Conservation (phyloP, 371 early-diverging fungal species). For the Syncephalastrum monosporum region DNA sequence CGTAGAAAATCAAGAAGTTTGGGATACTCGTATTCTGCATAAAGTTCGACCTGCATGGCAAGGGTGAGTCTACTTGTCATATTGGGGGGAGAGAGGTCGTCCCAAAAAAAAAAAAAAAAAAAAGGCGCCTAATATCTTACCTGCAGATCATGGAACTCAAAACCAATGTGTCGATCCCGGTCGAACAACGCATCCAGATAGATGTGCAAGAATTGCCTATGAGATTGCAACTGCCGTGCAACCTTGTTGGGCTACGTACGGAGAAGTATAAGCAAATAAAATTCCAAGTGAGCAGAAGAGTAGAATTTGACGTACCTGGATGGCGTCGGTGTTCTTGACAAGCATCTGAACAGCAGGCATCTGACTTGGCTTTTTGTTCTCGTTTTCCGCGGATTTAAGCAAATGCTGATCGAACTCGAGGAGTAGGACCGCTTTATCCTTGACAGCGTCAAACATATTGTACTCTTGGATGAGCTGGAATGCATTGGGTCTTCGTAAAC, state of each 20-base stretch:
- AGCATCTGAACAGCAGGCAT: constrained; percentile 76
- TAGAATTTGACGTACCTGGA: constrained; percentile 56
- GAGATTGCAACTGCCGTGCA: constrained; percentile 60
- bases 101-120: constrained; percentile 6
- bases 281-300: neutral
- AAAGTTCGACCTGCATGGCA: constrained; percentile 69
- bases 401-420: constrained; percentile 82
- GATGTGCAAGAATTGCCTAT: constrained; percentile 68
- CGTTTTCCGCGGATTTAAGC: constrained; percentile 24
- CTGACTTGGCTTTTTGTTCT: constrained; percentile 27
- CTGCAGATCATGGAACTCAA: constrained; percentile 82
- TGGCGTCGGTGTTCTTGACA: constrained; percentile 81
- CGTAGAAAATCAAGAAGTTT: constrained; percentile 83
- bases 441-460: constrained; percentile 78
- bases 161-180: constrained; percentile 71
- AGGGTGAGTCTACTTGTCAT: neutral
- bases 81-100: neutral
- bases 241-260: constrained; percentile 54
- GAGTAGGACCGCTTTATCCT: constrained; percentile 73
- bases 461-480: constrained; percentile 74
- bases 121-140: constrained; percentile 16
- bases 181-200: constrained; percentile 88
- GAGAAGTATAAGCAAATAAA: neutral
- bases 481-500: constrained; percentile 67
- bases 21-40: constrained; percentile 84